phyloP scores from a whole-genome alignment of 2,329 filamentous ascomycete genomes.

The Penicillium sp. region DNA sequence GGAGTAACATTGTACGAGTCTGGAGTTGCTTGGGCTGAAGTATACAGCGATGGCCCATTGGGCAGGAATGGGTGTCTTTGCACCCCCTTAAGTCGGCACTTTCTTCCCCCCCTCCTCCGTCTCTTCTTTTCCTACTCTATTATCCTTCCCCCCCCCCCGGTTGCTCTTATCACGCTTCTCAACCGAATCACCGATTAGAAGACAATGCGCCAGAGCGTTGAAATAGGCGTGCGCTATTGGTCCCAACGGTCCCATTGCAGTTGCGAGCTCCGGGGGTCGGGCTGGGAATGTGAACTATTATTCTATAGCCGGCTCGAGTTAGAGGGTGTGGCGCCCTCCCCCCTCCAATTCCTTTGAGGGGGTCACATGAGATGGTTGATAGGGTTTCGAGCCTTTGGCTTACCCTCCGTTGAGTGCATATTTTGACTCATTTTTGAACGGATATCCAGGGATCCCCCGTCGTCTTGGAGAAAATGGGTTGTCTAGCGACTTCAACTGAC shows the following conservation, averaged over 20 bases:
- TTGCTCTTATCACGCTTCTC: not conserved
- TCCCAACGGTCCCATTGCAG: not conserved
- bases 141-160: not conserved
- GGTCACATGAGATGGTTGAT: conserved; percentile 1
- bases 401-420: not conserved
- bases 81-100: not conserved
- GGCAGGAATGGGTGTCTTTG: conserved; percentile 12
- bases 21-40: conserved; percentile 5
- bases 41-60: not conserved
- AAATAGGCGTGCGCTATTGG: not conserved
- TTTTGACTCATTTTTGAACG: not conserved
- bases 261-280: not conserved
- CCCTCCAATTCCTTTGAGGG: not conserved
- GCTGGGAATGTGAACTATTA: conserved; percentile 3
- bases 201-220: not conserved
- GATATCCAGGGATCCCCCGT: not conserved
- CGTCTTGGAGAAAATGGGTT: not conserved
- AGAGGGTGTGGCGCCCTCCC: not conserved
- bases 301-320: not conserved
- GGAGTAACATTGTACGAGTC: not conserved
- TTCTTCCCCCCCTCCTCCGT: not conserved
- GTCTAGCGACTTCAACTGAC: not conserved
- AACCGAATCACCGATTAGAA: not conserved
- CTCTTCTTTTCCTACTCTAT: not conserved
- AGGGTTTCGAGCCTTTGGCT: not conserved